A percentile compares a stretch with the other conserved stretches of the same genome.
phyloP scores from a whole-genome alignment of 441 rosid genomes.

The Geranium incanum region DNA sequence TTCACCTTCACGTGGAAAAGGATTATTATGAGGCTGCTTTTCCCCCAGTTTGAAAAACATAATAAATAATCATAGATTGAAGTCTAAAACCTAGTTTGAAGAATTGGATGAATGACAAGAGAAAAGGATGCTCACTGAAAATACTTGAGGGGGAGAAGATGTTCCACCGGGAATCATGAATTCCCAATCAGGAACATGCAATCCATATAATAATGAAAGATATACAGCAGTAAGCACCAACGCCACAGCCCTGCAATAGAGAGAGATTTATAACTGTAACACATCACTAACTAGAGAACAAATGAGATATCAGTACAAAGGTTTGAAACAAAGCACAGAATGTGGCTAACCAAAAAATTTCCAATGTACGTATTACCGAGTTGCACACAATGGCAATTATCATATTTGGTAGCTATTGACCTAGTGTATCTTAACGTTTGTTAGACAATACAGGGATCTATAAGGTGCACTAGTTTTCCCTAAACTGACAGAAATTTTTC shows the following conservation, averaged over 20 bases:
- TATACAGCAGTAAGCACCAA: constrained; percentile 39
- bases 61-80: background rate
- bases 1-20: constrained; percentile 43
- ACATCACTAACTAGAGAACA: background rate
- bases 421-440: background rate
- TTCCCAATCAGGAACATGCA: constrained; percentile 72
- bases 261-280: constrained; percentile 5
- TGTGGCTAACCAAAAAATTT: background rate
- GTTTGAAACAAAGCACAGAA: background rate
- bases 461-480: background rate
- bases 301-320: background rate
- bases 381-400: background rate
- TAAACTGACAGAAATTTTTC: background rate
- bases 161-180: constrained; percentile 44
- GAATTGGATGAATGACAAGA: constrained; percentile 5
- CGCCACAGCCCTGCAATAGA: constrained; percentile 42
- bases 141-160: constrained; percentile 33
- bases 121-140: constrained; percentile 34
- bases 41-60: background rate
- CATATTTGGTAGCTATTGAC: background rate
- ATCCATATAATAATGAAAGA: constrained; percentile 48
- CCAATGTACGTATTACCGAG: background rate
- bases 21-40: background rate
- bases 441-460: background rate
- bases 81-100: background rate